Evolutionary conservation across 2,329 filamentous ascomycete species (phyloP), one percentile per base, ranked within the genome.

Genomic region (Penicillium nordicum): DNA sequence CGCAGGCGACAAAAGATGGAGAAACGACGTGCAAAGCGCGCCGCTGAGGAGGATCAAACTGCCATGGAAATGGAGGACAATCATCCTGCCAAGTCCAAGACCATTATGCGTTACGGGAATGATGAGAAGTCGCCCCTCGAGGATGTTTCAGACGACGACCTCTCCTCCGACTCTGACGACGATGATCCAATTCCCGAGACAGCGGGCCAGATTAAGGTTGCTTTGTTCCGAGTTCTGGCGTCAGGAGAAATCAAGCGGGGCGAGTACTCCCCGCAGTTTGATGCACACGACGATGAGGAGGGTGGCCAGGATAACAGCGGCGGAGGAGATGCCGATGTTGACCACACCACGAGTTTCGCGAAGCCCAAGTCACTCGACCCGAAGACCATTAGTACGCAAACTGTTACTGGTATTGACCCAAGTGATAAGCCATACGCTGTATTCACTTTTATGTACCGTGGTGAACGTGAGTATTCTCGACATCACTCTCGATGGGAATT

Each of bases 201-300:
- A 11, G 89, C 94, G 5, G 94, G 94, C 10, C 94, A 99, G 77
- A 99, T 99, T 79, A 97, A 97, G 77, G 92, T 99, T 18, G 92
- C 93, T 60, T 86, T 99, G 78, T 97, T 97, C 75, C 87, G 94
- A 29, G 94, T 99, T 9, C 80, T 97, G 44, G 94, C 94, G 2
- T 96, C 92, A 7, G 94, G 94, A 14, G 94, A 97, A 74, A 96
- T 99, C 71, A 97, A 97, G 78, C 90, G 92, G 70, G 94, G 94
- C 61, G 94, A 99, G 75, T 99, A 97, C 74, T 96, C 92, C 1
- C 94, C 94, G 12, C 94, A 97, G 69, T 97, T 97, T 63, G 92
- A 96, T 72, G 93, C 93, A 3, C 91, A 97, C 67, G 94, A 97
- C 68, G 93, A 96, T 61, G 92, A 96, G 60, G 92, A 96, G 54